Evolutionary conservation across 208 protist genomes (phyloP).

Genomic region (Vickermania ingenoplastis): DNA sequence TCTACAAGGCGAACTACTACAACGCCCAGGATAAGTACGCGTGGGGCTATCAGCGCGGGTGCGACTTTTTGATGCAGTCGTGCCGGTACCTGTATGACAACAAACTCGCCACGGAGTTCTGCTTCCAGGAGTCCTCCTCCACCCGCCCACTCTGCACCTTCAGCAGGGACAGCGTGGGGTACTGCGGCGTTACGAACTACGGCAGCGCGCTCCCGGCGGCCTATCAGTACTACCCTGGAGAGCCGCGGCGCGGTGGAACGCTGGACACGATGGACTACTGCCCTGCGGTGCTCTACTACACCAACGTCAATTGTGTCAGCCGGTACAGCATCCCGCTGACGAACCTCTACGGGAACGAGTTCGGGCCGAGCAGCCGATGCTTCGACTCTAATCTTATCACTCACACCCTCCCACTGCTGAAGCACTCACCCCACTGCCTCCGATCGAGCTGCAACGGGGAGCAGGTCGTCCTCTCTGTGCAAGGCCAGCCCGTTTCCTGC

Average conservation of each 20-base stretch:
- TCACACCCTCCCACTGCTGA: conserved; percentile 10
- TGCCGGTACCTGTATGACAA: conserved; percentile 35
- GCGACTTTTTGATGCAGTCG: conserved; percentile 21
- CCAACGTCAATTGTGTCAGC: conserved; percentile 12
- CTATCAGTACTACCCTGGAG: conserved; percentile 35
- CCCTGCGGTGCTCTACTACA: conserved; percentile 13
- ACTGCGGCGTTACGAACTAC: conserved; percentile 10
- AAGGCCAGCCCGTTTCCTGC: conserved; percentile 36
- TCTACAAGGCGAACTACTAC: conserved; percentile 58
- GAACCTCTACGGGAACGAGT: conserved; percentile 37
- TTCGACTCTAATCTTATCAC: conserved; percentile 36
- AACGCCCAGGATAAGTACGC: conserved; percentile 57
- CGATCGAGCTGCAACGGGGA: conserved; percentile 24
- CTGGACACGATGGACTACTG: conserved; percentile 33
- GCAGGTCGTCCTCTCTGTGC: conserved; percentile 29
- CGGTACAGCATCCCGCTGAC: conserved; percentile 3
- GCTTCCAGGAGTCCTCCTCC: conserved; percentile 17
- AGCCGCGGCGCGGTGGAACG: conserved; percentile 12
- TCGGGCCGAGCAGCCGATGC: conserved; percentile 19
- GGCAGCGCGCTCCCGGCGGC: conserved; percentile 1
- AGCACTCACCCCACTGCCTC: conserved; percentile 21
- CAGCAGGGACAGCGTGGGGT: conserved; percentile 15
- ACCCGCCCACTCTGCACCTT: conserved; percentile 25
- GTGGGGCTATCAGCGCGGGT: conserved; percentile 60
- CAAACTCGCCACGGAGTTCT: conserved; percentile 34